Conservation (phyloP, 2,329 filamentous ascomycete species). For the Epichloe elymi region DNA sequence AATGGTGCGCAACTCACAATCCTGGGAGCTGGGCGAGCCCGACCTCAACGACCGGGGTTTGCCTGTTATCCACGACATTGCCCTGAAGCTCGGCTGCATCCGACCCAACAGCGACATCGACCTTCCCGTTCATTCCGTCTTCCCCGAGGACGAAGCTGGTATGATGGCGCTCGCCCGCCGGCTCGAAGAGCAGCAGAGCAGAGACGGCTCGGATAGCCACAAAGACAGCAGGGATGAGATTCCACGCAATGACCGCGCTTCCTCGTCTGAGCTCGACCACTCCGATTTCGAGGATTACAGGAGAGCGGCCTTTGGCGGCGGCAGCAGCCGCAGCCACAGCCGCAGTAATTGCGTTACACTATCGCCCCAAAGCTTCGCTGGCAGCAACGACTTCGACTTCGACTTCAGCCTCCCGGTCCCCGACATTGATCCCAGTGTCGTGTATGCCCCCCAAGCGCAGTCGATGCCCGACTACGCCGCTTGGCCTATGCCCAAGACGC, state of each 20-base stretch:
- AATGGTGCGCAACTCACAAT: conserved; percentile 45
- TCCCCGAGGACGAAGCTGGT: conserved; percentile 48
- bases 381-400: conserved; percentile 24
- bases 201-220: conserved; percentile 21
- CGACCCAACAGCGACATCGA: conserved; percentile 48
- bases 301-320: conserved; percentile 30
- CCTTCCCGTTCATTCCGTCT: conserved; percentile 42
- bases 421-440: conserved; percentile 19
- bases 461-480: conserved; percentile 19
- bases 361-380: conserved; percentile 39
- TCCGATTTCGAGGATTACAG: conserved; percentile 45
- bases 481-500: conserved; percentile 18
- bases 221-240: conserved; percentile 11
- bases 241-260: conserved; percentile 27
- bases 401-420: conserved; percentile 22
- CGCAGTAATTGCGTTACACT: conserved; percentile 27
- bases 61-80: conserved; percentile 53
- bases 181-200: conserved; percentile 34
- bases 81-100: conserved; percentile 50
- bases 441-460: conserved; percentile 25
- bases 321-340: conserved; percentile 14
- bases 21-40: conserved; percentile 50
- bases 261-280: conserved; percentile 41
- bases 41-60: conserved; percentile 50
- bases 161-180: conserved; percentile 43